phyloP scores from a whole-genome alignment of 2,329 filamentous ascomycete species.

The Aspergillus puulaauensis region DNA sequence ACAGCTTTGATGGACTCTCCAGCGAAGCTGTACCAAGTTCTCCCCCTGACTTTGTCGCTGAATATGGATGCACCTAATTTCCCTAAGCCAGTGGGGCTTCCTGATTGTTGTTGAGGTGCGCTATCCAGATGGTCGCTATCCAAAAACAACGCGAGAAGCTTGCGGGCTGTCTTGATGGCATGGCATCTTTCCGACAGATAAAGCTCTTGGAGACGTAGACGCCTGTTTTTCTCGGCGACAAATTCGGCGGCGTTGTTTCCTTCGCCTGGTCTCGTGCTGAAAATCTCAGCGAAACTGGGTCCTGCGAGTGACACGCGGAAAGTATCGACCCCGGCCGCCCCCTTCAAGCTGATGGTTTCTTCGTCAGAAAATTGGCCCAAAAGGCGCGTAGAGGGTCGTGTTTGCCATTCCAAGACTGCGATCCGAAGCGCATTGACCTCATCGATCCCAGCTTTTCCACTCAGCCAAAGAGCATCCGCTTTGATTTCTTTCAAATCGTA shows the following conservation, averaged over 20 bases:
- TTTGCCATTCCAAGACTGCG: constrained; percentile 80
- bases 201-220: constrained; percentile 65
- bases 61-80: constrained; percentile 33
- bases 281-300: constrained; percentile 33
- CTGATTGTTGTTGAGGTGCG: constrained; percentile 8
- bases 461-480: constrained; percentile 81
- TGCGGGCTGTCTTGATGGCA: constrained; percentile 64
- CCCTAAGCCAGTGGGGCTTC: constrained; percentile 17
- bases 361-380: constrained; percentile 72
- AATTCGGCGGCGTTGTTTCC: constrained; percentile 49
- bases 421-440: constrained; percentile 79
- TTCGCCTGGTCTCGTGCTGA: constrained; percentile 27
- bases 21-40: constrained; percentile 27
- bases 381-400: constrained; percentile 70
- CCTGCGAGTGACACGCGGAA: constrained; percentile 56
- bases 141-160: constrained; percentile 36
- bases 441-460: constrained; percentile 73
- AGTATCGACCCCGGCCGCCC: constrained; percentile 67
- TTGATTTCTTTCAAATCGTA: constrained; percentile 80
- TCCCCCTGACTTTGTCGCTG: constrained; percentile 25
- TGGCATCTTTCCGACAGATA: constrained; percentile 72
- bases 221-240: constrained; percentile 61
- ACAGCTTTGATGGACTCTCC: constrained; percentile 37
- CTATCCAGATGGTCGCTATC: constrained; percentile 21
- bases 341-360: constrained; percentile 72